Evolutionary conservation across 2,329 filamentous ascomycete genomes (phyloP).

Genomic region (Xylariaceae sp.): DNA sequence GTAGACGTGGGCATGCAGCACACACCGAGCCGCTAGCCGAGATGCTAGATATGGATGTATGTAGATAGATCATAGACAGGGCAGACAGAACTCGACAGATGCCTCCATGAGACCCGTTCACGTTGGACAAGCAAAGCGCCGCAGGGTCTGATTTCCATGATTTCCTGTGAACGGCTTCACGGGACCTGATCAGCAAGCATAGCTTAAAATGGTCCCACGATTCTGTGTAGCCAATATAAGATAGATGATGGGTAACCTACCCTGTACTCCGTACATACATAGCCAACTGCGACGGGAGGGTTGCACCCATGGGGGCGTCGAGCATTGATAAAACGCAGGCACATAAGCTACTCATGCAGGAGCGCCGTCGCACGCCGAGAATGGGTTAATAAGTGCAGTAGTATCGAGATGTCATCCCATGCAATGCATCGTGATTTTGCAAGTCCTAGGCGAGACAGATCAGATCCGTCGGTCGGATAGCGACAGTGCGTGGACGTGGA

Average conservation of each 20-base stretch:
- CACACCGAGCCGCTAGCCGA: not conserved
- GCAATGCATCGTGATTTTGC: not conserved
- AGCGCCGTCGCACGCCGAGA: not conserved
- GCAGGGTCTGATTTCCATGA: not conserved
- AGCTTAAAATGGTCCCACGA: not conserved
- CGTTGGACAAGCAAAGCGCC: not conserved
- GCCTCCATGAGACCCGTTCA: not conserved
- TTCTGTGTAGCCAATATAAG: not conserved
- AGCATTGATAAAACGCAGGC: not conserved
- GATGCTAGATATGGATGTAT: not conserved
- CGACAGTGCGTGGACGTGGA: not conserved
- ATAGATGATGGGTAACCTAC: not conserved
- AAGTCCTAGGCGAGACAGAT: not conserved
- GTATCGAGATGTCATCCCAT: not conserved
- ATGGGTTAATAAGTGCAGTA: not conserved
- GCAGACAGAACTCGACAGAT: not conserved
- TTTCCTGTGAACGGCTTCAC: not conserved
- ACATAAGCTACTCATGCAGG: not conserved
- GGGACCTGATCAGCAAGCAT: not conserved
- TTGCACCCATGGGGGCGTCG: not conserved
- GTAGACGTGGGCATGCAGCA: conserved; percentile 1
- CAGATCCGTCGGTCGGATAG: not conserved
- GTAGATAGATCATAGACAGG: not conserved
- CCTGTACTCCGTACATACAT: not conserved
- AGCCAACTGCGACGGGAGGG: not conserved